Evolutionary conservation across 441 rosid species (phyloP), one percentile per base, ranked within the genome.

Genomic region (Pelargonium hybrid): DNA sequence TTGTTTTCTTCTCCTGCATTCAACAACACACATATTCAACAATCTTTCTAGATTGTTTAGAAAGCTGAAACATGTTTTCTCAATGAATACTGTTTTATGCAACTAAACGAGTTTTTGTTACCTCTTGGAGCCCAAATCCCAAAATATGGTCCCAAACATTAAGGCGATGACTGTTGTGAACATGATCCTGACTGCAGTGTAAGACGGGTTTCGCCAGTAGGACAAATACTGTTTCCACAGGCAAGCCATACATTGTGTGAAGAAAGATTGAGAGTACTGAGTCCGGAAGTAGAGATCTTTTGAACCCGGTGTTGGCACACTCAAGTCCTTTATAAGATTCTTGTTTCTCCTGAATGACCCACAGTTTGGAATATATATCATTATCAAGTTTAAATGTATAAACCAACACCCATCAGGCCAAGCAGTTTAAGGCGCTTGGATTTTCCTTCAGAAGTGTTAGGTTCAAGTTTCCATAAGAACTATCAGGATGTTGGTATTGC

Each of bases 211-310:
- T 15, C 88, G 86, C 94, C 96, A 92, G 69, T 92, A 92, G 4
- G 98, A 92, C 86, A 75, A 83, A 54, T 75, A 81, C 69, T 90
- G 96, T 76, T 87, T 90, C 98, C 98, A 92, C 17, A 87, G 80
- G 74, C 96, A 92, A 78, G 95, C 96, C 67, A 66, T 56, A 31
- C 84, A 87, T 56, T 90, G 98, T 11, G 78, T 77, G 70, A 86
- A 71, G 71, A 86, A 85, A 3, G 98, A 65, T 66, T 82, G 90
- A 0, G 96, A 87, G 78, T 85, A 90, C 41, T 78, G 80, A 65
- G 87, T 77, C 0, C 87, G 77, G 79, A 90, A 92, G 69, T 87
- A 52, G 8, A 92, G 76, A 65, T 92, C 96, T 43, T 82, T 80
- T 13, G 91, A 82, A 41, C 84, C 88, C 2, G 89, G 84, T 31